phyloP scores from a whole-genome alignment of 2,329 filamentous ascomycete genomes.

The Thermothelomyces thermophilus region DNA sequence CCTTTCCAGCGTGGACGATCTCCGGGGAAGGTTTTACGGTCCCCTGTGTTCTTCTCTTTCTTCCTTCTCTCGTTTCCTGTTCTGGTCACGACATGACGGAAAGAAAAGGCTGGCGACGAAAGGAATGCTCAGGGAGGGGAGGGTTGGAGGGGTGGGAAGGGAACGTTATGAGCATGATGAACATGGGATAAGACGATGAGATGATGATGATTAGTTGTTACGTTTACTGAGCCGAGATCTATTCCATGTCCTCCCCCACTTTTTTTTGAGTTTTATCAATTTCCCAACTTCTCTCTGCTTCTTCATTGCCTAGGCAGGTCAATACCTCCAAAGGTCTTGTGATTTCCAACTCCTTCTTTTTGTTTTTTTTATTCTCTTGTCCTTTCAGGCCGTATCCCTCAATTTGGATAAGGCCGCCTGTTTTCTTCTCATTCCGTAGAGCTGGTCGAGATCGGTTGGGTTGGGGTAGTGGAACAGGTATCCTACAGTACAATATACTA shows the following conservation, averaged over 20 bases:
- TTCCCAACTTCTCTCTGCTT: background rate
- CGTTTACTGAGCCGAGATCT: too few species aligned
- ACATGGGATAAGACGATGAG: too few species aligned
- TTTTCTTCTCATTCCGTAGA: background rate
- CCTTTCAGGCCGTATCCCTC: background rate
- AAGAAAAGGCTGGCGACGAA: too few species aligned
- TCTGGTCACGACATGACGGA: too few species aligned
- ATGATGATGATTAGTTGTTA: background rate
- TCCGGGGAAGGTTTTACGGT: too few species aligned
- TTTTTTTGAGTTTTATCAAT: background rate
- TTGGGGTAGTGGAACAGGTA: conserved; percentile 3
- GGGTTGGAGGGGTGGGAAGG: too few species aligned
- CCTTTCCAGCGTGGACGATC: background rate
- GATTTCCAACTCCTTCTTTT: background rate
- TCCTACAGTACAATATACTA: conserved; percentile 6
- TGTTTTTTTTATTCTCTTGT: background rate
- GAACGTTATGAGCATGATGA: too few species aligned
- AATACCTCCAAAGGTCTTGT: background rate
- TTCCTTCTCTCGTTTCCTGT: too few species aligned
- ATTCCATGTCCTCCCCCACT: background rate
- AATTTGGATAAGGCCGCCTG: background rate
- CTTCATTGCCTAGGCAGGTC: background rate
- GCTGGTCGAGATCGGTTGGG: too few species aligned
- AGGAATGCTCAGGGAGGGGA: too few species aligned
- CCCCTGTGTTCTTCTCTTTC: too few species aligned